Evolutionary conservation across 2,329 filamentous ascomycete species (phyloP).

Genomic region (Stenocarpella maydis): DNA sequence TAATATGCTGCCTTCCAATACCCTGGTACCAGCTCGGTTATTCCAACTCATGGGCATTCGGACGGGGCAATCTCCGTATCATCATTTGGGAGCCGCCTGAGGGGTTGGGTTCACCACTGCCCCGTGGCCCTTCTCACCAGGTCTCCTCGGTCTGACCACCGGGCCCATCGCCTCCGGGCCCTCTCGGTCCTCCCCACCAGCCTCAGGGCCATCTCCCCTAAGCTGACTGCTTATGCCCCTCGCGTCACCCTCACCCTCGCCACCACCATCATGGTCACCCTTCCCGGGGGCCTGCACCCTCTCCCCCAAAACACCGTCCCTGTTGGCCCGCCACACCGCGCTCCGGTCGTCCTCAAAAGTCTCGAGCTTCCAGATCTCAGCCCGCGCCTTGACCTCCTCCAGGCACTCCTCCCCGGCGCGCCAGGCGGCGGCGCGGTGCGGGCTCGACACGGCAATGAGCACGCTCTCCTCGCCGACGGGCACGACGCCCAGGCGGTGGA

Average conservation of each 20-base stretch:
- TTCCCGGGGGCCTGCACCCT: conserved; percentile 43
- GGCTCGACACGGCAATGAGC: conserved; percentile 83
- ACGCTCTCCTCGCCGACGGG: conserved; percentile 95
- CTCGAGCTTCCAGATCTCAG: conserved; percentile 97
- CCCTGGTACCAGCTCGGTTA: not conserved
- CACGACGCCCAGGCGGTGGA: conserved; percentile 85
- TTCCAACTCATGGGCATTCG: not conserved
- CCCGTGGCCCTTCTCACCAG: conserved; percentile 33
- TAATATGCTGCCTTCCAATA: not conserved
- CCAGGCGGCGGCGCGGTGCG: conserved; percentile 88
- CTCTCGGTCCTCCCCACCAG: not conserved
- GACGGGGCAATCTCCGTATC: not conserved
- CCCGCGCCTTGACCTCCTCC: conserved; percentile 83
- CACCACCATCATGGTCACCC: not conserved
- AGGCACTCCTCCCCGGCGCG: conserved; percentile 86
- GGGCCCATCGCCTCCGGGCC: conserved; percentile 26
- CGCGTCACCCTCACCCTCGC: not conserved
- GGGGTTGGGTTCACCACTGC: conserved; percentile 31
- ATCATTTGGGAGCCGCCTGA: not conserved
- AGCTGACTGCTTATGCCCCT: conserved; percentile 14
- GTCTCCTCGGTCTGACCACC: conserved; percentile 11
- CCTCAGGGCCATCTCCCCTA: not conserved
- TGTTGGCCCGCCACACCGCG: conserved; percentile 87
- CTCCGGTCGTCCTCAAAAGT: conserved; percentile 81
- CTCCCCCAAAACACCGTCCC: conserved; percentile 72